Base-by-base conservation (phyloP, 164 flowering plant species). In the Pachysandra terminalis region DNA sequence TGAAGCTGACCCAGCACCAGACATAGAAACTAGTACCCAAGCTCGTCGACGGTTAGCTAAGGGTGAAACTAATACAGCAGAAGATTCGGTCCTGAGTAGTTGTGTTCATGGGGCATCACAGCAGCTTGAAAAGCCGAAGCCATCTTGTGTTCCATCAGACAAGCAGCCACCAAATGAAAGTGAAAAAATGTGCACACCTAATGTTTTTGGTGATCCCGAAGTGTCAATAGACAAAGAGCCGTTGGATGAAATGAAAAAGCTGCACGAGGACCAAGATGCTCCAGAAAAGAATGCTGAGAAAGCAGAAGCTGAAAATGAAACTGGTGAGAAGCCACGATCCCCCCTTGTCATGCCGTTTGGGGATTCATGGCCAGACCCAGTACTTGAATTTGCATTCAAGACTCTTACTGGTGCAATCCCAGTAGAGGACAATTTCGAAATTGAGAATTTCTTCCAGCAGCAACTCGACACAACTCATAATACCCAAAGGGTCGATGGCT, bases 381-480 rank as follows among this genome's bases (percentile, higher is more conserved):
- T 84, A 68, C 71, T 83, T 25, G 81, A 79, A 55, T 83, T 83
- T 68, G 86, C 86, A 21, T 75, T 79, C 72, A 83, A 83, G 51
- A 83, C 81, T 25, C 84, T 83, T n/a, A 81, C 83, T 0, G 84
- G 82, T 63, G 83, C 59, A 28, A 61, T 78, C 9, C 84, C 91
- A 7, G 59, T 80, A 15, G 86, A 63, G 55, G 74, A 69, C 21
- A 77, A 65, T 65, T 19, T 68, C 41, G 67, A 32, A 23, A 66
- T 75, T 5, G 70, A 71, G 60, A 79, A 76, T 57, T 70, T 66
- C 68, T 73, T 78, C 56, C 78, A 77, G 61, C 80, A 76, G 65
- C 81, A 74, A 56, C 56, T 57, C 15, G 48, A 56, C 49, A 61
- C 79, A 32, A 40, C 71, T 12, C 78, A 72, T n/a, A n/a, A n/a